A percentile compares a stretch with the other conserved stretches of the same genome.
phyloP scores from a whole-genome alignment of 768 basidiomycete species.

The Coprinopsis cinerea region DNA sequence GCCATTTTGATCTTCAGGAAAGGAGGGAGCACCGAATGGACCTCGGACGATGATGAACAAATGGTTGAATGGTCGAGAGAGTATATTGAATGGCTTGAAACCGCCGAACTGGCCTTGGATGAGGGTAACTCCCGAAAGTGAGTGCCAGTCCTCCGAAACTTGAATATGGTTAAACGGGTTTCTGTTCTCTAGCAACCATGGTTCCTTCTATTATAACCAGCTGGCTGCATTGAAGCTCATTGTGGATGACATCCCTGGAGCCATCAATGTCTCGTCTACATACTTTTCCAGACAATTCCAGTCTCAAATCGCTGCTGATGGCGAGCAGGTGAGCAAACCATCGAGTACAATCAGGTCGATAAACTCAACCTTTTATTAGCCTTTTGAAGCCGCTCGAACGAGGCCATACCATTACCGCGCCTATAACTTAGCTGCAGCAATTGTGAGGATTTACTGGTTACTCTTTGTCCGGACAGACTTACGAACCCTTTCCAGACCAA shows the following conservation, averaged over 20 bases:
- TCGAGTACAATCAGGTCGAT: not conserved
- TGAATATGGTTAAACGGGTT: too few species aligned
- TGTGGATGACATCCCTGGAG: conserved; percentile 43
- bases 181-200: conserved; percentile 50
- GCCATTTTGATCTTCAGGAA: conserved; percentile 50
- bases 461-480: not conserved
- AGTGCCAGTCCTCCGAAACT: conserved; percentile 9
- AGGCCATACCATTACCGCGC: conserved; percentile 62
- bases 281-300: conserved; percentile 49
- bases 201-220: conserved; percentile 59
- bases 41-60: conserved; percentile 39
- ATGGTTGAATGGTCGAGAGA: conserved; percentile 46
- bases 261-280: conserved; percentile 35
- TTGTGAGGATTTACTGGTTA: conserved; percentile 33
- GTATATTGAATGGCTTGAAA: conserved; percentile 54
- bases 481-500: conserved; percentile 36
- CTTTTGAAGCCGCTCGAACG: conserved; percentile 54
- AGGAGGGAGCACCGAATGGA: conserved; percentile 47
- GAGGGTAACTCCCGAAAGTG: conserved; percentile 48
- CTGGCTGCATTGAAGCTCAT: conserved; percentile 51
- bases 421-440: conserved; percentile 66
- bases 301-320: conserved; percentile 47
- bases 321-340: conserved; percentile 43
- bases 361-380: conserved; percentile 28
- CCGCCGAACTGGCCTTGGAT: conserved; percentile 38